Base-by-base conservation (phyloP, 2,329 filamentous ascomycete species). In the Penicillium oxalicum region DNA sequence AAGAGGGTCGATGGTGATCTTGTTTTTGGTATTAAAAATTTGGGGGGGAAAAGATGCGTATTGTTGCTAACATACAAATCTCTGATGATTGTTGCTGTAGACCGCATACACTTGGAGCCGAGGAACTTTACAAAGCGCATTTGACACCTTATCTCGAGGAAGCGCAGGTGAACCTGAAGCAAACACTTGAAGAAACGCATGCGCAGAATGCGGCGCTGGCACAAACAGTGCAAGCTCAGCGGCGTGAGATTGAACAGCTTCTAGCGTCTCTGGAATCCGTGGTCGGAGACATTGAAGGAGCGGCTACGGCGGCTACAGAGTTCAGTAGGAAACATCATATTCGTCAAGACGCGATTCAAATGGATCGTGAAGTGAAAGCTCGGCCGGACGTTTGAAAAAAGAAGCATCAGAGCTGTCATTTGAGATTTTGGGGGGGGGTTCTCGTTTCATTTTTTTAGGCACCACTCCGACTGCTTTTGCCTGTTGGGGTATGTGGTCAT, bases 71-170 rank as follows among this genome's bases (percentile, higher is more conserved):
- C 18, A 18, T 18, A 18, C 18, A 18, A 18, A 18, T 18, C 18
- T 18, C 18, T 2, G 18, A 18, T 18, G 18, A 18, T 18, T 1
- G 18, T 18, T 18, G 18, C 18, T 42, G 53, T 51, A 82, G 79
- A 32, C 77, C 79, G 13, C 81, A 84, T 65, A 81, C 76, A 0
- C 69, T 83, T 18, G 72, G 77, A 0, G 78, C 81, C 0, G 68
- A 75, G 27, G 74, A 78, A 41, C 69, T 84, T 9, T 78, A 81
- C 52, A 70, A 74, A 13, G 78, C 80, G n/a, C 79, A 83, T 62
- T 66, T 84, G 4, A 72, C 74, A 43, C 79, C 81, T 0, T 78
- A 79, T 49, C 67, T 84, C 43, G 67, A 73, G 38, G 69, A 75
- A 54, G 74, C 76, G 42, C 72, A 76, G 24, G 61, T 66, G n/a